These are phyloP conservation scores for Trichophyton simii DNA, from an alignment of 2,329 filamentous ascomycete genomes.

Conservation along the genomic window DNA sequence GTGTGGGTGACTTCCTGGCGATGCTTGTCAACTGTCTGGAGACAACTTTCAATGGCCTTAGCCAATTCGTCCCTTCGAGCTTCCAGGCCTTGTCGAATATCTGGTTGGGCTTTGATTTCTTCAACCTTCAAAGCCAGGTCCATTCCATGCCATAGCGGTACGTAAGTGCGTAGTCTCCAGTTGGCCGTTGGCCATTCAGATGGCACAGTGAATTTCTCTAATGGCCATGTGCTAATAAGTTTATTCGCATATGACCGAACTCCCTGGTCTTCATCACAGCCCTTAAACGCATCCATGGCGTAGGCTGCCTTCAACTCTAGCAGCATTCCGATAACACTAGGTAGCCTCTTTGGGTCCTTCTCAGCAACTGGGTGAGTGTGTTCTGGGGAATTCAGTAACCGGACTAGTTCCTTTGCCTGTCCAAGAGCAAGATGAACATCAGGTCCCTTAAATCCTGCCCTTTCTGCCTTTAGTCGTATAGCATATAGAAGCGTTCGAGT, in stretches of 20 bases:
- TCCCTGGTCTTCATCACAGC: slow-evolving; percentile 30
- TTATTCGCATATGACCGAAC: slow-evolving; percentile 30
- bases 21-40: slow-evolving; percentile 6
- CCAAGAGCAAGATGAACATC: slow-evolving; percentile 20
- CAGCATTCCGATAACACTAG: slow-evolving; percentile 32
- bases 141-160: slow-evolving; percentile 33
- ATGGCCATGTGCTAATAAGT: slow-evolving; percentile 24
- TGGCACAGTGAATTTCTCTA: slow-evolving; percentile 18
- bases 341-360: slow-evolving; percentile 28
- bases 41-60: slow-evolving; percentile 39
- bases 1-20: neutral
- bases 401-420: slow-evolving; percentile 24
- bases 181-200: slow-evolving; percentile 17
- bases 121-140: slow-evolving; percentile 27
- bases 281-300: slow-evolving; percentile 25
- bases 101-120: slow-evolving; percentile 18
- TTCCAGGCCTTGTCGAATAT: slow-evolving; percentile 18
- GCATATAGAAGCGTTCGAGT: slow-evolving; percentile 27
- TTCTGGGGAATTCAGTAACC: slow-evolving; percentile 26
- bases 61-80: slow-evolving; percentile 34
- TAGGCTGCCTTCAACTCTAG: slow-evolving; percentile 36
- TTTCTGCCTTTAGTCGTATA: slow-evolving; percentile 26
- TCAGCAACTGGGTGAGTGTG: slow-evolving; percentile 18
- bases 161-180: slow-evolving; percentile 20
- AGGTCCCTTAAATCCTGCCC: slow-evolving; percentile 23